Base-by-base conservation (phyloP, 768 basidiomycete genomes). In the Lactifluus pinguis region DNA sequence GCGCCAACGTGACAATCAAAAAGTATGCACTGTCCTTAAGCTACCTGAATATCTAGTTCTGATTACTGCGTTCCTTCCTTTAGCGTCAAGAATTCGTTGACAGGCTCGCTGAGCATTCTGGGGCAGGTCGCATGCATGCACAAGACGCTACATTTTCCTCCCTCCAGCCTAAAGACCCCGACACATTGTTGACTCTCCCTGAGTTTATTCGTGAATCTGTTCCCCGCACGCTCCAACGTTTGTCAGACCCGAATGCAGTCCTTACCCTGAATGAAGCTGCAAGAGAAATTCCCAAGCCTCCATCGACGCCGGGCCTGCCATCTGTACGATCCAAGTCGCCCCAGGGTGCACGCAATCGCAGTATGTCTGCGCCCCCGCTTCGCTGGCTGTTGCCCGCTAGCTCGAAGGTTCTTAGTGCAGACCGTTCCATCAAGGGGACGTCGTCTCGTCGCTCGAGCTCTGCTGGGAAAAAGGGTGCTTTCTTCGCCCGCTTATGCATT, bases 1-100 rank as follows among this genome's bases (percentile, higher is more conserved):
- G 7, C 78, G 79, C 61, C 75, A 78, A 67, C 77, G 82, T 36
- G 85, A 89, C 53, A 71, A 78, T 19, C 81, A 81, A 60, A 84
- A 87, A 79, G 91, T 89, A 66, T 32, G 75, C 65, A 29, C 29
- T 36, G 19, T 11, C 38, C 52, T 19, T 9, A 30, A 2, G 42
- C 61, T 11, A 61, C 50, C 25, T 52, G 48, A 19, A 49, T 54
- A 21, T 34, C 30, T 63, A 32, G 48, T 56, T 14, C 60, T 65
- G 19, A 57, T 49, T 5, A 21, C 13, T 25, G 49, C n/a, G n/a
- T 13, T 51, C 36, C 11, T 36, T 42, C 45, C 38, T 66, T 38
- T 65, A 90, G 87, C 83, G 85, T 59, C 81, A 85, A 48, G 81
- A 80, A 8, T 92, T 95, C 68, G 85, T 94, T 10, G 84, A 87